Evolutionary conservation across 106 monocot genomes (phyloP).

Genomic region (Vanilla planifolia): DNA sequence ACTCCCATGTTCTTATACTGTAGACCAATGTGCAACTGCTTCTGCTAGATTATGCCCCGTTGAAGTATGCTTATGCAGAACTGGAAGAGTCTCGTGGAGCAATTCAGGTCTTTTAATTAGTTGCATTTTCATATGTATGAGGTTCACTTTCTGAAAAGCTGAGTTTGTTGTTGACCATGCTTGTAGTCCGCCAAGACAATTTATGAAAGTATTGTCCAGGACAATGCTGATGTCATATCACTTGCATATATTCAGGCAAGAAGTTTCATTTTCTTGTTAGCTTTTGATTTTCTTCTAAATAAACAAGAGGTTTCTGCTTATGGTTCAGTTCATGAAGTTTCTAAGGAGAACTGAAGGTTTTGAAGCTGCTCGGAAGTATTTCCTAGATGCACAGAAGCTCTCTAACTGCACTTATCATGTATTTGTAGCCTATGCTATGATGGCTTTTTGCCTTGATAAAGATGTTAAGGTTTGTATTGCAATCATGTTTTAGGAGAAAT

Average conservation of each 20-base stretch:
- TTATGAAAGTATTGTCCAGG: constrained; percentile 72
- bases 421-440: constrained; percentile 91
- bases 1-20: background rate
- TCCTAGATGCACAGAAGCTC: constrained; percentile 80
- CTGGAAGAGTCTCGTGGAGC: constrained; percentile 89
- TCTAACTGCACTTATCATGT: constrained; percentile 89
- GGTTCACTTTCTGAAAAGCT: constrained; percentile 4
- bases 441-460: constrained; percentile 93
- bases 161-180: background rate
- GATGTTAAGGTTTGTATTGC: constrained; percentile 88
- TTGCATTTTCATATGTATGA: background rate
- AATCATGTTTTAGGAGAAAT: too few relatives aligned
- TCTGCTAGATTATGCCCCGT: constrained; percentile 65
- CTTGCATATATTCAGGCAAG: constrained; percentile 84
- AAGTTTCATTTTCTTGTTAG: constrained; percentile 2
- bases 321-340: constrained; percentile 80
- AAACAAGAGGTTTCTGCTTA: constrained; percentile 9
- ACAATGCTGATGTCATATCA: constrained; percentile 29
- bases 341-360: constrained; percentile 93
- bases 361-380: constrained; percentile 92
- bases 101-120: constrained; percentile 48
- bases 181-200: constrained; percentile 85
- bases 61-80: constrained; percentile 96
- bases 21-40: constrained; percentile 1
- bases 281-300: background rate